Base-by-base conservation (phyloP, 257 asterid species). In the Capsicum baccatum region DNA sequence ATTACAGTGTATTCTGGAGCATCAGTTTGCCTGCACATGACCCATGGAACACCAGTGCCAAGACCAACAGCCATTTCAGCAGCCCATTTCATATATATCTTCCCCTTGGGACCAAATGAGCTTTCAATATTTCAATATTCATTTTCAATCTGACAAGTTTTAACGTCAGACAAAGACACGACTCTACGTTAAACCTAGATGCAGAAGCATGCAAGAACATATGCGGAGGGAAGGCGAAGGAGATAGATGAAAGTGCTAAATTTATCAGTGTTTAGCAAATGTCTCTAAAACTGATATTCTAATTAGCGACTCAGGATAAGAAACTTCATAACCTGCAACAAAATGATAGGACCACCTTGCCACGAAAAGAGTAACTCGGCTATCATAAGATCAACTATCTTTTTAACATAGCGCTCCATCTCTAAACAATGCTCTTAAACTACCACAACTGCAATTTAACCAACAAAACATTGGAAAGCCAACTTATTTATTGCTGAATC, bases 321-420 rank as follows among this genome's bases (percentile, higher is more conserved):
- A 85, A 76, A 16, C 68, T 76, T 50, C 82, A 83, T 81, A 70
- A 96, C 98, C 99, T 94, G 98, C 92, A 92, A 73, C 90, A 94
- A 63, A 85, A 96, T 93, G 87, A 96, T 88, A 35, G 99, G 99
- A 85, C 99, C 98, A 84, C 99, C 98, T 91, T 96, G 98, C 98
- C 98, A 96, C 10, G 95, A 91, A 90, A 93, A 94, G 83, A 96
- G 98, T 35, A 91, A 90, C 87, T 92, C 94, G 68, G 88, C 90
- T 44, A 86, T 91, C 96, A 96, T 94, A 92, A 94, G 83, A 88
- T 92, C 97, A 87, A 96, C 99, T 83, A 96, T 93, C 89, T 88
- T 94, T 85, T 89, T 92, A 67, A 94, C 98, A 92, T 93, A 96
- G 47, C 92, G 92, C 88, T 93, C 92, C 99, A 96, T 96, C 91